Base-by-base conservation (phyloP, 2,329 filamentous ascomycete genomes). In the Claviceps citrina region DNA sequence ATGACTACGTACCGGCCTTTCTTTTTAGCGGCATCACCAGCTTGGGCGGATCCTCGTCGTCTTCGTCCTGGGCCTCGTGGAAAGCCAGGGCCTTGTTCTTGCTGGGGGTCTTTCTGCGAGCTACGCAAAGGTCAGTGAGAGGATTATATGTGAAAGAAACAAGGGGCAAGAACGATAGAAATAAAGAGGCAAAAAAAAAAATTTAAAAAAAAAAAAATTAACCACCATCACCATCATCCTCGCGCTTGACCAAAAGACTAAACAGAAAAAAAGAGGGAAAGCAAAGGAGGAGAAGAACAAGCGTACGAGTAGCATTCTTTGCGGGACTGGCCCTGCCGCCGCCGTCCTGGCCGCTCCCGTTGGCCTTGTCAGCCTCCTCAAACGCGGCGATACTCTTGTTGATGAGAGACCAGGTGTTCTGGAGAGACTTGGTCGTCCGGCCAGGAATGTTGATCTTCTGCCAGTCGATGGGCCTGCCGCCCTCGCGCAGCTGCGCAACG, bases 331-430 rank as follows among this genome's bases (percentile, higher is more conserved):
- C 31, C 1, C 2, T n/a, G 3, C 34, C 30, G 7, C 4, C 15
- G 2, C 38, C 42, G 3, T 39, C 45, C n/a, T n/a, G n/a, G 7
- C 31, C 13, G 8, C 8, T 24, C 10, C 26, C 31, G 13, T 20
- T 32, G 5, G 13, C 31, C 9, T 12, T 13, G 16, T 7, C 16
- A 3, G 36, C 40, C 3, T 43, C 34, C 36, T 62, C 59, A 13
- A 65, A 48, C 0, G 62, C 61, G 0, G 51, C 48, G 8, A 62
- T 54, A 3, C 50, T 47, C 25, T 62, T 62, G 20, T 55, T 53
- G 18, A 64, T 52, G 9, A 50, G 54, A 1, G 54, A 55, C 61
- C 60, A 65, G 41, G 54, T 51, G 31, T 59, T 56, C 44, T 59
- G 51, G 0, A 65, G 45, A 2, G 58, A 59, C 44, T 64, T 65